Evolutionary conservation across 306 rosid species (phyloP), one percentile per base, ranked within the genome.

Genomic region (Ormosia semicastrata): DNA sequence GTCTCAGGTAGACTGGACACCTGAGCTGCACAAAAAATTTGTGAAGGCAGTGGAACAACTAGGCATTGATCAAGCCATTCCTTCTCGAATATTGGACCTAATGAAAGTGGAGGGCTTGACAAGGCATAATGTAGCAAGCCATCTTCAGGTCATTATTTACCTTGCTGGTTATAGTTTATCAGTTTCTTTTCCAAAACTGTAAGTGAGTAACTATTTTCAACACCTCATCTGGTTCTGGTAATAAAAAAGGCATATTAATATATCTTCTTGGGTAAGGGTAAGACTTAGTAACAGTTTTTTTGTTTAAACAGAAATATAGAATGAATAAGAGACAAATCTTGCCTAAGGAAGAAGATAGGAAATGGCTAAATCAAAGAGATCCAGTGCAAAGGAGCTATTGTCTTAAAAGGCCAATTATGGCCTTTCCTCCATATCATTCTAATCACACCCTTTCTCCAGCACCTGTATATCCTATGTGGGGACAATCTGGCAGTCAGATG

Each of bases 81-180:
- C 99, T 49, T 95, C 99, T 82, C 86, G 97, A 66, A 93, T 93
- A 87, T 87, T 95, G 15, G 98, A 93, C 40, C 44, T 93, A 49
- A 93, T 95, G 99, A 90, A 95, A 79, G 90, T 90, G 69, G 97
- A 93, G 74, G 97, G 94, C 36, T 91, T 95, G 85, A 95, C 99
- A 6, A 92, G 98, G 91, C 98, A 93, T 86, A 93, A 95, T 76
- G 94, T 95, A 29, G 98, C 98, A 79, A 95, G 98, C 81, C 99
- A 95, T 84, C 98, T 95, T 69, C 99, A 93, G 97, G 98, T 93
- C 77, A 24, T 86, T 78, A 6, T 52, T 67, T 79, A 71, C 24
- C 40, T 64, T 44, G 40, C 36, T 70, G 54, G 4, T 68, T 74
- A 4, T 56, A 49, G 33, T 66, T 33, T 30, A 40, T 66, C 3